These are phyloP conservation scores for Exophiala mesophila DNA, from an alignment of 2,329 filamentous ascomycete species.

Conservation along the genomic window DNA sequence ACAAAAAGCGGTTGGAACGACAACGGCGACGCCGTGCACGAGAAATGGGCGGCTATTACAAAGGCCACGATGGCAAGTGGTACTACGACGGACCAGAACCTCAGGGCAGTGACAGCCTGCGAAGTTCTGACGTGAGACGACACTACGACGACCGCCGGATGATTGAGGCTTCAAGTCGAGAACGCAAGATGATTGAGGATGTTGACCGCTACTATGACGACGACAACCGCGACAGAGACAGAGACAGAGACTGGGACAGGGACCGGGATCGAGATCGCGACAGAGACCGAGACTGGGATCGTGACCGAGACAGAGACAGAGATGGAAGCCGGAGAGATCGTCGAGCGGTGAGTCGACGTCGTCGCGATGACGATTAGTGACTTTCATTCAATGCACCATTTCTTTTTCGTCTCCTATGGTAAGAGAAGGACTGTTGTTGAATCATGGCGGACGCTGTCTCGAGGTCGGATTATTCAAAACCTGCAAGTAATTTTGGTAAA, in stretches of 20 bases:
- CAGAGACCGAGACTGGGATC: neutral
- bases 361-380: conserved; percentile 3
- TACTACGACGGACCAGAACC: conserved; percentile 24
- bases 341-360: conserved; percentile 2
- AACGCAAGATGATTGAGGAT: conserved; percentile 9
- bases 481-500: no score
- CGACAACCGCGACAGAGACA: conserved; percentile 1
- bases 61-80: conserved; percentile 25
- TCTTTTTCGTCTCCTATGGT: neutral
- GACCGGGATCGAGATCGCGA: no score
- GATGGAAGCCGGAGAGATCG: neutral
- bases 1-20: conserved; percentile 24
- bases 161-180: conserved; percentile 15
- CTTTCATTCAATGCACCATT: neutral
- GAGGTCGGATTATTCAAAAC: no score
- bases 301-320: conserved; percentile 1
- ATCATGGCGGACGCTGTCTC: neutral
- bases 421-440: neutral
- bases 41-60: conserved; percentile 25
- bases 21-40: conserved; percentile 18
- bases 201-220: conserved; percentile 8
- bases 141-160: conserved; percentile 15
- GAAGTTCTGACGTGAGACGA: conserved; percentile 6
- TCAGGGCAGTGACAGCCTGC: conserved; percentile 20
- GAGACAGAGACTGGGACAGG: no score